A percentile compares a stretch with the other conserved stretches of the same genome.
phyloP scores from a whole-genome alignment of 768 basidiomycete genomes.

The Lactarius hatsudake region DNA sequence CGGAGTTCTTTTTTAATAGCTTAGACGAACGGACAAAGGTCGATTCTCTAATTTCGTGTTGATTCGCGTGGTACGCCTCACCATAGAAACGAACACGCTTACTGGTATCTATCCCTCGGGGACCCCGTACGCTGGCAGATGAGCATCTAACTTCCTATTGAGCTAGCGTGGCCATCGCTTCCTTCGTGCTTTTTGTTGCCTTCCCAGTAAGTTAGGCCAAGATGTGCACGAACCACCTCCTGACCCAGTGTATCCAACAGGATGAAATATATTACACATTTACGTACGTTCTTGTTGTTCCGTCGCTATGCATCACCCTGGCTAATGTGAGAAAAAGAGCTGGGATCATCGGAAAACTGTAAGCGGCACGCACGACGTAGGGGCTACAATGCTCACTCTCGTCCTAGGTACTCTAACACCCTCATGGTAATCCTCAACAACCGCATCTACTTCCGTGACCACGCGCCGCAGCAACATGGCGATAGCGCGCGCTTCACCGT shows the following conservation, averaged over 20 bases:
- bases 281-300: slow-evolving; percentile 4
- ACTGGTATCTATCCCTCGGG: slow-evolving; percentile 10
- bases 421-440: slow-evolving; percentile 30
- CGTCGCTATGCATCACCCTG: background rate
- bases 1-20: background rate
- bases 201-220: slow-evolving; percentile 7
- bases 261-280: slow-evolving; percentile 10
- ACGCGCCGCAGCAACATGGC: background rate
- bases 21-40: background rate
- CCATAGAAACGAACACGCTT: slow-evolving; percentile 29
- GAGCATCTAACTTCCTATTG: background rate
- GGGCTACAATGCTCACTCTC: background rate
- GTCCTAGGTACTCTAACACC: slow-evolving; percentile 28
- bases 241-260: background rate
- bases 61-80: slow-evolving; percentile 25
- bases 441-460: slow-evolving; percentile 19
- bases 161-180: slow-evolving; percentile 12
- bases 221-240: background rate
- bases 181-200: slow-evolving; percentile 5
- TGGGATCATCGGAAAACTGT: slow-evolving; percentile 28
- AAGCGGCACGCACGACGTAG: background rate
- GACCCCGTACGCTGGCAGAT: no score
- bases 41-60: background rate
- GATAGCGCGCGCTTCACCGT: background rate
- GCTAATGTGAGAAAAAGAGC: slow-evolving; percentile 15